Evolutionary conservation across 495 filamentous ascomycete species (phyloP).

Genomic region (Penicillium egyptiacum): DNA sequence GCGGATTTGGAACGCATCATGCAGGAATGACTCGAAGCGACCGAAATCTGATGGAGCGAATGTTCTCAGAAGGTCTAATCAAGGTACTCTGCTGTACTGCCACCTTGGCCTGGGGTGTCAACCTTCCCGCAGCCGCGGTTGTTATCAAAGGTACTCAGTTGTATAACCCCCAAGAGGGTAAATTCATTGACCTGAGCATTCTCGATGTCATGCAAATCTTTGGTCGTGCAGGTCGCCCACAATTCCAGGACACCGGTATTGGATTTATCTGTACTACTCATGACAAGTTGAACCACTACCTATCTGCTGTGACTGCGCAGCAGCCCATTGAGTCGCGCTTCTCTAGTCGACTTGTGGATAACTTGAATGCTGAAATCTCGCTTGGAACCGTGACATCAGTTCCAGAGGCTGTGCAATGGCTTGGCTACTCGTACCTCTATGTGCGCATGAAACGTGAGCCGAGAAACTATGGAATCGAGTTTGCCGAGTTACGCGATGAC

Average conservation of each 20-base stretch:
- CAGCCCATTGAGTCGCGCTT: slow-evolving; percentile 95
- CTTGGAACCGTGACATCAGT: slow-evolving; percentile 95
- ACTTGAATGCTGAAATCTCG: slow-evolving; percentile 92
- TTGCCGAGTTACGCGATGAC: slow-evolving; percentile 84
- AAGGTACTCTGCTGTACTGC: slow-evolving; percentile 98
- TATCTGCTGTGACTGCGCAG: slow-evolving; percentile 89
- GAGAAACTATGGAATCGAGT: slow-evolving; percentile 92
- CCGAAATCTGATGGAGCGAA: slow-evolving; percentile 85
- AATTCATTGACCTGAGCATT: slow-evolving; percentile 95
- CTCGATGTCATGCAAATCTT: slow-evolving; percentile 98
- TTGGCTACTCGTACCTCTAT: slow-evolving; percentile 96
- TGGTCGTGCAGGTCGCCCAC: slow-evolving; percentile 93
- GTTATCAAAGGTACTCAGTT: slow-evolving; percentile 96
- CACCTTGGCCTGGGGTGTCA: slow-evolving; percentile 95
- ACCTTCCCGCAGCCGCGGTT: slow-evolving; percentile 89
- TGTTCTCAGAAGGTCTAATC: slow-evolving; percentile 85
- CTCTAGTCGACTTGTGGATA: slow-evolving; percentile 87
- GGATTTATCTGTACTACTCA: slow-evolving; percentile 95
- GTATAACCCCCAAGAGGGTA: slow-evolving; percentile 93
- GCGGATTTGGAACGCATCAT: slow-evolving; percentile 93
- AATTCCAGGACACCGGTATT: slow-evolving; percentile 94
- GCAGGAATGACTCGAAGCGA: slow-evolving; percentile 93
- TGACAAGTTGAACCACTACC: slow-evolving; percentile 90
- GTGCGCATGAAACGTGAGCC: slow-evolving; percentile 94
- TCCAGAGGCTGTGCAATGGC: slow-evolving; percentile 91